Percentiles rank a stretch among this genome's conserved stretches.
These are phyloP conservation scores for Diaporthe ilicicola DNA, from an alignment of 2,329 filamentous ascomycete species.

Conservation along the genomic window DNA sequence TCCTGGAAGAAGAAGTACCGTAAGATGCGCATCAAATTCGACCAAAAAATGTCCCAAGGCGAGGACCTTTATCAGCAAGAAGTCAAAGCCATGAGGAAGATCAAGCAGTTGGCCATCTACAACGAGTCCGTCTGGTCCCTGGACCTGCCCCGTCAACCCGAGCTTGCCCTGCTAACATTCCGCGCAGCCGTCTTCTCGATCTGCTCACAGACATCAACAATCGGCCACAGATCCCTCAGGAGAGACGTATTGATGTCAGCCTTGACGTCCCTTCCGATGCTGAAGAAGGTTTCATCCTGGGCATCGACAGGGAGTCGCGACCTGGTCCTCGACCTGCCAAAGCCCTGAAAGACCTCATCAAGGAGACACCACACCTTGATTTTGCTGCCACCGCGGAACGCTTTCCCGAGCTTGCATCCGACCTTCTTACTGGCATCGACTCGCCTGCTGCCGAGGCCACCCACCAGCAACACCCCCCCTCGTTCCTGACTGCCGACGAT, in stretches of 20 bases:
- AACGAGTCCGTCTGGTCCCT: conserved; percentile 76
- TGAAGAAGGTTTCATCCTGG: conserved; percentile 70
- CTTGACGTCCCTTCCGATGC: conserved; percentile 54
- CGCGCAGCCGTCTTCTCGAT: conserved; percentile 81
- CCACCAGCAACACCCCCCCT: conserved; percentile 65
- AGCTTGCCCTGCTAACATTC: conserved; percentile 35
- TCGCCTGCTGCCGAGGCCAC: conserved; percentile 50
- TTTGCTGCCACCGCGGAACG: conserved; percentile 67
- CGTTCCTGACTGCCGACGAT: conserved; percentile 74
- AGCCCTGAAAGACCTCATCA: conserved; percentile 59
- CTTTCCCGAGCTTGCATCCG: conserved; percentile 64
- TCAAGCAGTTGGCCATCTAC: conserved; percentile 85
- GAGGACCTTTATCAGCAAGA: conserved; percentile 85
- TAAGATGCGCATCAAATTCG: conserved; percentile 85
- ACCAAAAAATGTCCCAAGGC: conserved; percentile 79
- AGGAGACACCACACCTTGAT: conserved; percentile 60
- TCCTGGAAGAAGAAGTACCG: conserved; percentile 94
- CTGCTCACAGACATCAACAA: conserved; percentile 90
- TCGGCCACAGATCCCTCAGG: conserved; percentile 77
- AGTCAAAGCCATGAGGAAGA: conserved; percentile 80
- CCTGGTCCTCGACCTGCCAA: conserved; percentile 52
- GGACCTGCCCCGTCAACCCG: neutral
- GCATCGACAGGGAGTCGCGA: conserved; percentile 79
- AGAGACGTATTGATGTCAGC: conserved; percentile 78
- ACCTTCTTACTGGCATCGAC: conserved; percentile 54